phyloP scores from a whole-genome alignment of 805 yeast species.

The Metschnikowia drakensbergensis region DNA sequence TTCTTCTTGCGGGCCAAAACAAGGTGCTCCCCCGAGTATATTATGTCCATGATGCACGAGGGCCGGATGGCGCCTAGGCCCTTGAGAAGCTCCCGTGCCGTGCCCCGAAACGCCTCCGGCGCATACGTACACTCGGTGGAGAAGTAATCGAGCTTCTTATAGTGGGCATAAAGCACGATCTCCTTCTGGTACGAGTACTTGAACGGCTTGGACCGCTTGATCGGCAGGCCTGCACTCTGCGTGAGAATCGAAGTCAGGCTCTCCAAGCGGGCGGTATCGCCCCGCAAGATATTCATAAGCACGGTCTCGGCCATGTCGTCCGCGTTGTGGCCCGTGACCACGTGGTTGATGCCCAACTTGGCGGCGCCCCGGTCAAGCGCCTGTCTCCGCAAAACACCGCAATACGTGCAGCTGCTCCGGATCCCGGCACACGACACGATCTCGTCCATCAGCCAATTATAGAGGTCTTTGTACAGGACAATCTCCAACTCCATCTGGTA shows the following conservation, averaged over 20 bases:
- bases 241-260: conserved; percentile 85
- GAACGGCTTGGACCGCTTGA: conserved; percentile 92
- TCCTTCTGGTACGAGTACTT: conserved; percentile 96
- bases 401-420: conserved; percentile 91
- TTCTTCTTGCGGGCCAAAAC: conserved; percentile 57
- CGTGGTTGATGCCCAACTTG: conserved; percentile 77
- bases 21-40: conserved; percentile 87
- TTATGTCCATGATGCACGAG: conserved; percentile 88
- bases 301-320: conserved; percentile 99
- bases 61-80: conserved; percentile 88
- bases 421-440: conserved; percentile 93
- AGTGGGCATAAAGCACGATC: conserved; percentile 95
- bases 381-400: conserved; percentile 96
- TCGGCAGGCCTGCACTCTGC: conserved; percentile 76
- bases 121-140: conserved; percentile 98
- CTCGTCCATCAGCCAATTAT: conserved; percentile 98
- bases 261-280: conserved; percentile 92
- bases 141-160: conserved; percentile 89
- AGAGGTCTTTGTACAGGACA: conserved; percentile 81
- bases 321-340: conserved; percentile 98
- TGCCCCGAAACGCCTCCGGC: conserved; percentile 97
- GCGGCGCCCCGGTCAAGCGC: conserved; percentile 96
- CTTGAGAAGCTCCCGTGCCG: conserved; percentile 89
- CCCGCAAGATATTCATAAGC: conserved; percentile 87
- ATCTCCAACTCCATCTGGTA: conserved; percentile 75